Evolutionary conservation across 257 asterid species (phyloP), one percentile per base, ranked within the genome.

Genomic region (Sherardia arvensis): DNA sequence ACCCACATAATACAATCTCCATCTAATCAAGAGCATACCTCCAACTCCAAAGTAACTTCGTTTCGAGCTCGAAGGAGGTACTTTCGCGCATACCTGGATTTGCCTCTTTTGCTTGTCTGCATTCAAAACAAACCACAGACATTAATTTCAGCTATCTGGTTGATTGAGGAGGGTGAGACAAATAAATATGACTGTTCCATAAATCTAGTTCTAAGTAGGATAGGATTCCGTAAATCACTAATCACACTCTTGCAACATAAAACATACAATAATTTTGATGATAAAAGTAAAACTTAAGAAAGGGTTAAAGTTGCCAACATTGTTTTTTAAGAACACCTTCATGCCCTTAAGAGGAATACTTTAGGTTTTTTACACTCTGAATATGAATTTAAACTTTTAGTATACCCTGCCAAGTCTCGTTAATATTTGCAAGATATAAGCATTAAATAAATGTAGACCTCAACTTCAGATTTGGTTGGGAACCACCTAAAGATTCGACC

Each of bases 21-120:
- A 59, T 69, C 34, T 53, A 61, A 73, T 48, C 62, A 59, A 69
- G 60, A 26, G 61, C 59, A 67, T 83, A 90, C 97, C 94, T 77
- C 94, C 96, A 72, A 33, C 94, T 77, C 93, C 96, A 70, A 40
- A 80, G 66, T 53, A 84, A 77, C 78, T 83, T 81, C 96, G 83
- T 80, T 81, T 90, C 59, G 33, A 64, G 79, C 94, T 76, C 58
- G 95, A 79, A 73, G 99, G 95, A 22, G 99, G 99, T 78, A 83
- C 81, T 75, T 87, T 90, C 22, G 85, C 61, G 83, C 96, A 85
- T 53, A 86, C 49, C 76, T 49, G 83, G 73, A 93, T 79, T 83
- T 87, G 95, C 78, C 99, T 88, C 72, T 80, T 84, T 81, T 79
- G 84, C 66, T 81, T 87, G 66, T 69, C 99, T 90, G 53, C 76